Evolutionary conservation across 169 alveolate genomes (phyloP).

Genomic region (Theileria sp.): DNA sequence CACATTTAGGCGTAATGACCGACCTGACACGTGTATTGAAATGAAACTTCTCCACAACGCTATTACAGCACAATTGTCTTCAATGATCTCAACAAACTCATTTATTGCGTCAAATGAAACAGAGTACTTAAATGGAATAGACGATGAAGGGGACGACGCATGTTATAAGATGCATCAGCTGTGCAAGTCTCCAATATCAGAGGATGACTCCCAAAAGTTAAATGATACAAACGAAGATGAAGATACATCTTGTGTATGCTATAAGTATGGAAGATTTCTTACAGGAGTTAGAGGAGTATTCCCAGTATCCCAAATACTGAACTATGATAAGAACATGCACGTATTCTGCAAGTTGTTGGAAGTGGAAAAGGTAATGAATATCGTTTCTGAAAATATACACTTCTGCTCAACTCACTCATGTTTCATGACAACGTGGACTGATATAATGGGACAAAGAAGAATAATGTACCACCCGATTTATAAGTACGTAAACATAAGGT

Average conservation of each 20-base stretch:
- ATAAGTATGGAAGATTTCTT: neutral
- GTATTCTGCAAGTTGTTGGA: conserved; percentile 4
- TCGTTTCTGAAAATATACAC: neutral
- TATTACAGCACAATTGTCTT: conserved; percentile 5
- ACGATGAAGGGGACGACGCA: neutral
- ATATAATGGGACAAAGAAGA: conserved; percentile 46
- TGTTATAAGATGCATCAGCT: neutral
- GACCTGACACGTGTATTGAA: neutral
- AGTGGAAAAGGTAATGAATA: neutral
- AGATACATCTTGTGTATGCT: neutral
- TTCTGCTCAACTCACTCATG: conserved; percentile 52
- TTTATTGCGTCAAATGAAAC: neutral
- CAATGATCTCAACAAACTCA: conserved; percentile 11
- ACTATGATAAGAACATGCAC: neutral
- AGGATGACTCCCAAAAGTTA: neutral
- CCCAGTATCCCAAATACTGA: neutral
- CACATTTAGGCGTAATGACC: neutral
- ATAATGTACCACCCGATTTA: conserved; percentile 63
- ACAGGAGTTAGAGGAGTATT: neutral
- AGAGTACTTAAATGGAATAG: neutral
- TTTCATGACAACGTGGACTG: conserved; percentile 57
- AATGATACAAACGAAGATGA: neutral
- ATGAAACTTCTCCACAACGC: conserved; percentile 10
- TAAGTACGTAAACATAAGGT: conserved; percentile 16
- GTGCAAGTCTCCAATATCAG: neutral